Base-by-base conservation (phyloP, 1,284 basidiomycete species). In the Xerocomus minutiporus region DNA sequence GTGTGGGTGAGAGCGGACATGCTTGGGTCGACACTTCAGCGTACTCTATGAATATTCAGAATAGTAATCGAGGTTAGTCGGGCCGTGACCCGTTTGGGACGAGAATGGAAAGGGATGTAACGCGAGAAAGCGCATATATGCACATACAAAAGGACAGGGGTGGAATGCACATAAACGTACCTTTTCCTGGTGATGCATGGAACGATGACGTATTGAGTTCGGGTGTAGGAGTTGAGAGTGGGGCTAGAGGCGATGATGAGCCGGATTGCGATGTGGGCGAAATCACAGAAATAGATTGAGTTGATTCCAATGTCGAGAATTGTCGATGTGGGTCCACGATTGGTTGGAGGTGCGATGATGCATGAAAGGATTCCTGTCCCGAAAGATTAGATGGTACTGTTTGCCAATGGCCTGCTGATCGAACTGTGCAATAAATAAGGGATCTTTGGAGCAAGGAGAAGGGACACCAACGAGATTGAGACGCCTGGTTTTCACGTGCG, bases 21-120 rank as follows among this genome's bases (percentile, higher is more conserved):
- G 55, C 42, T 52, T 63, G 61, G 12, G 50, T 55, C 8, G 57
- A 61, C 0, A 17, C 51, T 5, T 59, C 50, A 7, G 41, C 35
- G 23, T 55, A 53, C 29, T 51, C 64, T 68, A 49, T 38, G 39
- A 23, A 35, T 1, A 15, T 46, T 40, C 28, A 31, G n/a, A 42
- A 46, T 7, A 12, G 34, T 3, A 5, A 25, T 51, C 1, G 3
- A 8, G n/a, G 23, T 59, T 5, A 41, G 29, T 40, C 5, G 15
- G 8, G 11, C 20, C 29, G 20, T 34, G 25, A 44, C 23, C 9
- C 29, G 31, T 28, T 36, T 43, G 32, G 13, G 25, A 42, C 11
- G 12, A 47, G 29, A 13, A 28, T 26, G 20, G 20, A 20, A 8
- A 17, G 12, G 7, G 20, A 20, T 1, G 23, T 9, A 20, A n/a